A percentile compares a stretch with the other conserved stretches of the same genome.
Conservation (phyloP, 163 green algal species). For the Smithsoniella earleae region DNA sequence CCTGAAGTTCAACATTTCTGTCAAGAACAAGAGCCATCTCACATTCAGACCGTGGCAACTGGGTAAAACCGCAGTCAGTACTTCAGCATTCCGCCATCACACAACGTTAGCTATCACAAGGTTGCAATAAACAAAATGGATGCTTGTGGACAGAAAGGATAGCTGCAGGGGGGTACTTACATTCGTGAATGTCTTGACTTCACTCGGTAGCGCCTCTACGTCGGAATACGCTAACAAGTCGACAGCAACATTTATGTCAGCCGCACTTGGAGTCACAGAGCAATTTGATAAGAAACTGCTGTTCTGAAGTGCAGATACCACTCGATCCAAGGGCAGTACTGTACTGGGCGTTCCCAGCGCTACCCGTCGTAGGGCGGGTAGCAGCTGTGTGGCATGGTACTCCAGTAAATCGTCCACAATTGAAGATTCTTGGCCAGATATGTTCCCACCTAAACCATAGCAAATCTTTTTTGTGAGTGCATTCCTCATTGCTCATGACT, state of each 20-base stretch:
- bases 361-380: neutral
- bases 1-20: too few species aligned
- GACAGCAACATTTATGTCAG: neutral
- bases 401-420: slow-evolving; percentile 19
- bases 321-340: neutral
- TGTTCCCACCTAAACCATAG: neutral
- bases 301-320: neutral
- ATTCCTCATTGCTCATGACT: neutral
- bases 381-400: neutral
- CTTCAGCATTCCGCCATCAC: neutral
- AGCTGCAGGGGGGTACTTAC: neutral
- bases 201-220: neutral
- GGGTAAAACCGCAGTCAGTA: neutral
- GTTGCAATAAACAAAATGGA: neutral
- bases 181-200: neutral
- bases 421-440: neutral
- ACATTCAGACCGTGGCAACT: neutral
- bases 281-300: neutral
- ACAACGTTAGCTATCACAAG: neutral
- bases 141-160: too few species aligned
- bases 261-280: neutral
- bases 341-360: neutral
- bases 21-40: neutral
- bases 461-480: neutral
- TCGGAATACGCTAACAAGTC: slow-evolving; percentile 3